A percentile compares a stretch with the other conserved stretches of the same genome.
phyloP scores from a whole-genome alignment of 495 filamentous ascomycete genomes.

The Hypoxylon fragiforme region DNA sequence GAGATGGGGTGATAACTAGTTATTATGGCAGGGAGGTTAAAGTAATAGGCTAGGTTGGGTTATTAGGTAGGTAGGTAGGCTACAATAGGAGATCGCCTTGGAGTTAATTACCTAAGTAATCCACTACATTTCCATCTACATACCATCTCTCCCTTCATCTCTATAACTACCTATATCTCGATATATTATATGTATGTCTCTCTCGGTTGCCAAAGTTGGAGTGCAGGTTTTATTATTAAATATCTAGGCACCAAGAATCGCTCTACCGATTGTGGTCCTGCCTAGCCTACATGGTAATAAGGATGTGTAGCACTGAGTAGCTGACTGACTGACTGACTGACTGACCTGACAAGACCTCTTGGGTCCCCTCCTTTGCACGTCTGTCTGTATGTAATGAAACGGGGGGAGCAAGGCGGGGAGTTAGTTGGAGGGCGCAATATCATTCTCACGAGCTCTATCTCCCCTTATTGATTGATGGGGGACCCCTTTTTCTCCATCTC shows the following conservation, averaged over 20 bases:
- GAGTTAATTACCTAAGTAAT: too few species aligned
- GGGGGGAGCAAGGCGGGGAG: too few species aligned
- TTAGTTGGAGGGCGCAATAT: too few species aligned
- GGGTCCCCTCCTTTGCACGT: not conserved
- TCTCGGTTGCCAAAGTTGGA: slow-evolving; percentile 22
- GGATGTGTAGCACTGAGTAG: too few species aligned
- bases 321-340: too few species aligned
- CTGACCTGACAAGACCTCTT: not conserved
- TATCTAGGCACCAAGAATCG: slow-evolving; percentile 31
- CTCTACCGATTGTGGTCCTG: slow-evolving; percentile 13
- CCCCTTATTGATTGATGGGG: not conserved
- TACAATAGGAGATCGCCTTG: too few species aligned
- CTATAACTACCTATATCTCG: not conserved
- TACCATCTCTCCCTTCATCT: too few species aligned
- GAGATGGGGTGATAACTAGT: too few species aligned
- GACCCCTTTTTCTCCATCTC: not conserved
- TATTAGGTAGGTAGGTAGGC: not conserved
- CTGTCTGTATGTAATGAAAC: not conserved
- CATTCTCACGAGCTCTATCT: not conserved
- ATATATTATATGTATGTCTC: not conserved
- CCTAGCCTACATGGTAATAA: not conserved
- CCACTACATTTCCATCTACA: too few species aligned
- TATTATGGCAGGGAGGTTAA: too few species aligned
- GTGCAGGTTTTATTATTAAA: slow-evolving; percentile 26
- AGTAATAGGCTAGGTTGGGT: slow-evolving; percentile 27